Evolutionary conservation across 1,139 yeast species (phyloP).

Genomic region (Suhomyces maxii): DNA sequence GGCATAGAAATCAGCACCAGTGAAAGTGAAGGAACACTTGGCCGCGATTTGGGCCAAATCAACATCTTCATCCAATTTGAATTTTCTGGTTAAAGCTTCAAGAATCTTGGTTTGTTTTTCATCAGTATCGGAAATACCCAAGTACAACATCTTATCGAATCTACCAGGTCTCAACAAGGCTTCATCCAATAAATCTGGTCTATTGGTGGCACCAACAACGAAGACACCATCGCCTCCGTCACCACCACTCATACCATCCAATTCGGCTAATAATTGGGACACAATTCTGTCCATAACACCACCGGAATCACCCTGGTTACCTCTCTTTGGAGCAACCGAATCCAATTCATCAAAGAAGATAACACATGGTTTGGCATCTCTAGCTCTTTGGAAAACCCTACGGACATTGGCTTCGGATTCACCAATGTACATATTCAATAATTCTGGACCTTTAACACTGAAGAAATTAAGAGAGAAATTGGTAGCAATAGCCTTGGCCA

Average conservation of each 20-base stretch:
- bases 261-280: constrained; percentile 87
- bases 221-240: constrained; percentile 84
- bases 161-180: constrained; percentile 94
- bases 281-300: constrained; percentile 99
- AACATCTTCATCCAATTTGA: constrained; percentile 61
- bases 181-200: constrained; percentile 93
- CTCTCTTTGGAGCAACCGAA: constrained; percentile 97
- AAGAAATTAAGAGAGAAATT: constrained; percentile 91
- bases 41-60: constrained; percentile 62
- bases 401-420: constrained; percentile 98
- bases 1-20: constrained; percentile 98
- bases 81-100: constrained; percentile 86
- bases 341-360: constrained; percentile 96
- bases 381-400: constrained; percentile 86
- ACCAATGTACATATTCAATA: constrained; percentile 95
- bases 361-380: constrained; percentile 97
- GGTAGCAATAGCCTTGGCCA: constrained; percentile 96
- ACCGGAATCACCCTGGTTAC: constrained; percentile 97
- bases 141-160: constrained; percentile 89
- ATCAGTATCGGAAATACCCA: constrained; percentile 90
- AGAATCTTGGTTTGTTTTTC: constrained; percentile 84
- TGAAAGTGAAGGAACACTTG: constrained; percentile 80
- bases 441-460: constrained; percentile 94
- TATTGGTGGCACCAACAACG: constrained; percentile 95
- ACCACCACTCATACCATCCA: constrained; percentile 89